Percentiles rank a stretch among this genome's conserved stretches.
Conservation (phyloP, 2,329 filamentous ascomycete species). For the Daldinia sp. region DNA sequence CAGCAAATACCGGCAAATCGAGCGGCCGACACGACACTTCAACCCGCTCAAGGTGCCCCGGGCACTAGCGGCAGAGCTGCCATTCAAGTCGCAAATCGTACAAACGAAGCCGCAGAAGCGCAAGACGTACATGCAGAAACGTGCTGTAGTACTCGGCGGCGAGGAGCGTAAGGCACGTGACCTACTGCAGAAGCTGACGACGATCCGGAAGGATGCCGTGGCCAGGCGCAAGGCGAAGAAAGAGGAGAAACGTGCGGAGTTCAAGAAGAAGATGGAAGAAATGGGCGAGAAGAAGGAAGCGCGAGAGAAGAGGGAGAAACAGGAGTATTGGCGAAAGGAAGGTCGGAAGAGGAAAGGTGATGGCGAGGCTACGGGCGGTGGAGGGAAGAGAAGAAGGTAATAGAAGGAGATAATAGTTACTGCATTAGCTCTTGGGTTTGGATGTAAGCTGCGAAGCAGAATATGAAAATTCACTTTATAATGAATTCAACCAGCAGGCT, state of each 20-base stretch:
- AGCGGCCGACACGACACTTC: constrained; percentile 76
- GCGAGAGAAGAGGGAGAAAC: constrained; percentile 87
- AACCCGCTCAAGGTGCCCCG: constrained; percentile 81
- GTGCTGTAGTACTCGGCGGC: constrained; percentile 83
- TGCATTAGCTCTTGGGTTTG: too few species aligned
- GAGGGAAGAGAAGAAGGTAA: constrained; percentile 47
- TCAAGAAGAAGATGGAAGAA: constrained; percentile 83
- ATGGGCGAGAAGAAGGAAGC: constrained; percentile 84
- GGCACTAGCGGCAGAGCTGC: constrained; percentile 81
- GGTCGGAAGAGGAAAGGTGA: constrained; percentile 71
- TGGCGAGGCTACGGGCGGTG: constrained; percentile 51
- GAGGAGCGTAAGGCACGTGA: constrained; percentile 91
- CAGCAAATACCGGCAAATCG: constrained; percentile 79
- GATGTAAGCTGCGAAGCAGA: too few species aligned
- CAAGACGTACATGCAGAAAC: constrained; percentile 92
- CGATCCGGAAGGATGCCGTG: constrained; percentile 87
- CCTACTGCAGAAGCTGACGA: constrained; percentile 91
- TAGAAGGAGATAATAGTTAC: not conserved
- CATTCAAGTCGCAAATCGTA: constrained; percentile 91
- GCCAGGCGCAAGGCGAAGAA: constrained; percentile 86
- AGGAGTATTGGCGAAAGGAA: constrained; percentile 92
- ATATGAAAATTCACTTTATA: too few species aligned
- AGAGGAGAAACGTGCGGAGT: constrained; percentile 82
- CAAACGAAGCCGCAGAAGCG: constrained; percentile 81
- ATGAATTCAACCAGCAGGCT: too few species aligned